Percentiles rank a stretch among this genome's conserved stretches.
Conservation (phyloP, 2,329 filamentous ascomycete species). For the Apiospora arundinis region DNA sequence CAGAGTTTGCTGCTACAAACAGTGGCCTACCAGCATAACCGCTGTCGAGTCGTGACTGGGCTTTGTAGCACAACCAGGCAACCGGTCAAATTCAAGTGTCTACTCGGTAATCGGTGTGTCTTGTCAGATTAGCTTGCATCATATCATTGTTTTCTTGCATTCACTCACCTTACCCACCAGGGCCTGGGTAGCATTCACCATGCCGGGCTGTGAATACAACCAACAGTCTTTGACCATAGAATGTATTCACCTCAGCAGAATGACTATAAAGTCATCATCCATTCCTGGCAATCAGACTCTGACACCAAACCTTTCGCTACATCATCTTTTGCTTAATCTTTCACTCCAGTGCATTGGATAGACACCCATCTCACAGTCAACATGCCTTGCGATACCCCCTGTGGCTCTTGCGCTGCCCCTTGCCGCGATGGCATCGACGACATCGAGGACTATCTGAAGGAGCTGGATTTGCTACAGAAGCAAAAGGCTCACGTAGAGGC, state of each 20-base stretch:
- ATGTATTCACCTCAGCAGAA: background rate
- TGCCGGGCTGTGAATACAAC: background rate
- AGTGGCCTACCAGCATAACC: background rate
- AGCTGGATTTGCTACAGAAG: background rate
- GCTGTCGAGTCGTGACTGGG: background rate
- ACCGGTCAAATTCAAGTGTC: background rate
- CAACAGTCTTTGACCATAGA: background rate
- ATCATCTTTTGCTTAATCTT: background rate
- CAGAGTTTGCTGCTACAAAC: background rate
- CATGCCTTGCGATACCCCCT: background rate
- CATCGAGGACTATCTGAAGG: background rate
- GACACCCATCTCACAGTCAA: background rate
- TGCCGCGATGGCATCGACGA: background rate
- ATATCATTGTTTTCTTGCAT: background rate
- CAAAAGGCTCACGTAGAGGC: background rate
- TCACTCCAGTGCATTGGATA: background rate
- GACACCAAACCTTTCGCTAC: background rate
- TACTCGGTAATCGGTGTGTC: background rate
- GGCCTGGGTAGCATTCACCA: background rate
- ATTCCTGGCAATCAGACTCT: no score
- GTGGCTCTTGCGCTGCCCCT: background rate
- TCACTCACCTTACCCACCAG: background rate
- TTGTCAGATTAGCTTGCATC: background rate
- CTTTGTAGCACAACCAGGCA: background rate
- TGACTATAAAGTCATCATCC: background rate